Percentiles rank a stretch among this genome's conserved stretches.
phyloP scores from a whole-genome alignment of 2,329 filamentous ascomycete species.

The Ilyonectria robusta region DNA sequence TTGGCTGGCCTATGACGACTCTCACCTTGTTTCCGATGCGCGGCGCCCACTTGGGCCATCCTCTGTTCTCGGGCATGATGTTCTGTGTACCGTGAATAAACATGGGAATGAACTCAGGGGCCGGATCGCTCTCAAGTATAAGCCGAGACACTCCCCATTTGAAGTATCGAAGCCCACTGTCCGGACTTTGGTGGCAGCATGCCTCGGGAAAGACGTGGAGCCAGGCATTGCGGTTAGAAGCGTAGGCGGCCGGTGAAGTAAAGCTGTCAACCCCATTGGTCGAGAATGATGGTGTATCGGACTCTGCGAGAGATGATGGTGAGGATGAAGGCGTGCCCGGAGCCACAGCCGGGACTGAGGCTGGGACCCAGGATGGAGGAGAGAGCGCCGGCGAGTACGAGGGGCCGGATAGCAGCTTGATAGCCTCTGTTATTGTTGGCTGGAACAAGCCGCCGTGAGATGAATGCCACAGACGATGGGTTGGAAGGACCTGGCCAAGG shows the following conservation, averaged over 20 bases:
- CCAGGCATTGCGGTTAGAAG: constrained; percentile 82
- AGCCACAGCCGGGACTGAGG: constrained; percentile 29
- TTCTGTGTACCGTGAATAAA: constrained; percentile 93
- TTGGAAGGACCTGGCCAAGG: constrained; percentile 90
- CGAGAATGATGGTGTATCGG: constrained; percentile 66
- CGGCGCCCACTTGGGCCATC: constrained; percentile 85
- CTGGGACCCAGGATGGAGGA: constrained; percentile 37
- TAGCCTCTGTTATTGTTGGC: constrained; percentile 87
- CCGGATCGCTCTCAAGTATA: constrained; percentile 89
- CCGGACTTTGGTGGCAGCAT: constrained; percentile 88
- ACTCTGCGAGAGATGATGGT: constrained; percentile 29
- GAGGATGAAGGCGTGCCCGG: constrained; percentile 19
- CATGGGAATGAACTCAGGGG: constrained; percentile 91
- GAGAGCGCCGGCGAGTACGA: constrained; percentile 31
- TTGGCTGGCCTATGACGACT: constrained; percentile 83
- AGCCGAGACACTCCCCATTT: constrained; percentile 96
- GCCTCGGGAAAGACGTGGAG: constrained; percentile 97
- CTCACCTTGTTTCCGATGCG: constrained; percentile 78
- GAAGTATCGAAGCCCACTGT: constrained; percentile 91
- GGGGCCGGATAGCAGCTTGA: constrained; percentile 81
- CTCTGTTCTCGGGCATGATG: constrained; percentile 88
- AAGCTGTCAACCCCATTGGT: constrained; percentile 78
- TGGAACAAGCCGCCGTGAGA: constrained; percentile 89
- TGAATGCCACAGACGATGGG: constrained; percentile 85
- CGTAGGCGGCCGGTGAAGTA: constrained; percentile 79